Evolutionary conservation across 2,329 filamentous ascomycete genomes (phyloP), one percentile per base, ranked within the genome.

Genomic region (Colletotrichum cuscutae): DNA sequence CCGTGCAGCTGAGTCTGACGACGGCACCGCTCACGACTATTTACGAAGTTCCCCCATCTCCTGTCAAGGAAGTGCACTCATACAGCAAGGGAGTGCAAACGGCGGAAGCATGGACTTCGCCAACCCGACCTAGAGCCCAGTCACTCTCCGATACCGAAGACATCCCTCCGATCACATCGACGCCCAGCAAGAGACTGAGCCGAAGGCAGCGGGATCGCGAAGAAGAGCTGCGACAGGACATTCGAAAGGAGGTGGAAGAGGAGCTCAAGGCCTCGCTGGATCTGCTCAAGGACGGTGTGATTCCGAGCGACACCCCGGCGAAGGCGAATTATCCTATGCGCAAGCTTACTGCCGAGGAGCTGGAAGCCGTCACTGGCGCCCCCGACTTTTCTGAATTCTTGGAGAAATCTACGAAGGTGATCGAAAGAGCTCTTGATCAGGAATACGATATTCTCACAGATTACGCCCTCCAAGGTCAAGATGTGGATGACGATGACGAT

Each of bases 1-100:
- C 86, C 30, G 86, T 88, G 19, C 94, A 96, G 78, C 92, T 91
- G 3, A 73, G 67, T 22, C 89, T 98, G 24, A 93, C 91, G 8
- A 93, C 95, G 1, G 91, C 90, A 12, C 88, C 93, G 8, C 87
- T 95, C 65, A 91, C 92, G 22, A 95, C 94, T 42, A 89, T 97
- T 73, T 95, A 93, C 83, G 95, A 98, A 82, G 93, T 91, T 75
- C 91, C 93, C 1, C 93, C 94, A 1, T 92, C 91, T 24, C 91
- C 93, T 42, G 90, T 92, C 68, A 90, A 93, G 76, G 97, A 99
- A 82, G 88, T 97, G 72, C 95, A 97, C 79, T 97, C 95, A 65
- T 99, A 99, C 87, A 98, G 94, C 87, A 98, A 98, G 85, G 95
- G 92, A 68, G 95, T 98, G 26, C 97, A 99, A 83, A 98, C 97